Evolutionary conservation across 2,329 filamentous ascomycete genomes (phyloP), one percentile per base, ranked within the genome.

Genomic region (Cercospora zeae-maydis): DNA sequence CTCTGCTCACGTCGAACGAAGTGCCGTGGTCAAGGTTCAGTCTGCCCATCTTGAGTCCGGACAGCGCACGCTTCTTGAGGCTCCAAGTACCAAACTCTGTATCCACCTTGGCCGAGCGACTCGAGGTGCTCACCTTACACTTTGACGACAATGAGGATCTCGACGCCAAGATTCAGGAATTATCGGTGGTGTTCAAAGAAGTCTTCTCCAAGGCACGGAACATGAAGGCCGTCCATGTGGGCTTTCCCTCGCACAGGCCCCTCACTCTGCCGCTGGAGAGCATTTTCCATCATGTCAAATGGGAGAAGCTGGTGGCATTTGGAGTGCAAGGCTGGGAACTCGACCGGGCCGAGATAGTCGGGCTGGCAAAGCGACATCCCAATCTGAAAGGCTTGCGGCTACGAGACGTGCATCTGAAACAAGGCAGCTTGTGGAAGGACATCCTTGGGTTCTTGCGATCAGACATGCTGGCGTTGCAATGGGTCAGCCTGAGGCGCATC

Each of bases 241-340:
- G 87, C 3, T 89, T 89, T 67, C 84, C 84, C 0, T 81, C 82
- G 6, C 79, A 83, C 61, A 73, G 79, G 16, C 86, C 86, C 0
- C 75, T 89, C 2, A 81, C 80, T 21, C 73, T 89, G 19, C 79
- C 79, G 4, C 78, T 89, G 2, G 84, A 87, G 63, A 79, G 82
- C 5, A 78, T 89, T 24, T 88, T 90, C 70, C 86, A 89, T 69
- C 77, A 83, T 61, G 80, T 87, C 7, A 79, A 80, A 47, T 88
- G 86, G 85, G 80, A 83, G 13, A 83, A 83, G 34, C 77, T 90
- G 4, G 80, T 84, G 34, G 85, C 86, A 1, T 83, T 89, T 60
- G 87, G 87, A 1, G 82, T 90, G 21, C 85, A 88, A 66, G 82
- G 84, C 13, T 89, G 87, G 87, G 80, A 81, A 45, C 75, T 89